Conservation (phyloP, 2,329 filamentous ascomycete genomes). For the Penicillium sp. region DNA sequence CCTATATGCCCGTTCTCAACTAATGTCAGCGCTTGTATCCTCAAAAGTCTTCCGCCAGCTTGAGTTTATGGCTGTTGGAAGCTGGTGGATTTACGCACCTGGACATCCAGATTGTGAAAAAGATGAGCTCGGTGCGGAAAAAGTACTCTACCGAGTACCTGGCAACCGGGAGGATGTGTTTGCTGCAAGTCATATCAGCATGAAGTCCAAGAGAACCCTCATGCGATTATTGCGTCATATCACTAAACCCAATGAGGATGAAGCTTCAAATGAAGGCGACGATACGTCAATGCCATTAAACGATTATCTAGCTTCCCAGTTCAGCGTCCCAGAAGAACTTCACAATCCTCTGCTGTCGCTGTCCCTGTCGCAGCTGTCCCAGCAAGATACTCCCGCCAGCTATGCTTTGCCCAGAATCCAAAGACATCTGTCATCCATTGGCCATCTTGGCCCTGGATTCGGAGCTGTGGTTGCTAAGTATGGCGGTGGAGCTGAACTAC, state of each 20-base stretch:
- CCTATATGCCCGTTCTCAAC: constrained; percentile 75
- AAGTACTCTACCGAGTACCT: constrained; percentile 67
- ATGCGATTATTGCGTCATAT: constrained; percentile 96
- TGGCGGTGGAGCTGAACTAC: constrained; percentile 83
- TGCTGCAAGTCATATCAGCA: constrained; percentile 68
- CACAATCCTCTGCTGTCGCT: constrained; percentile 66
- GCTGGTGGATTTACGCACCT: constrained; percentile 71
- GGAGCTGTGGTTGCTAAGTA: constrained; percentile 89
- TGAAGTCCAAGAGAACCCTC: constrained; percentile 76
- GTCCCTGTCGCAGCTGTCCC: constrained; percentile 64
- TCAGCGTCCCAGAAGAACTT: constrained; percentile 66
- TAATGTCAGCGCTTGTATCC: constrained; percentile 79
- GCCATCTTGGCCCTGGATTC: constrained; percentile 83
- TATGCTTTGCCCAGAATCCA: constrained; percentile 71
- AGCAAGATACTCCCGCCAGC: constrained; percentile 57
- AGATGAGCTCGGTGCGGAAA: constrained; percentile 20
- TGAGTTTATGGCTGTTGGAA: constrained; percentile 89
- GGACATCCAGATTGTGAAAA: constrained; percentile 15
- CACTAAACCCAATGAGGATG: constrained; percentile 58
- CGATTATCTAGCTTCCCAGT: constrained; percentile 48
- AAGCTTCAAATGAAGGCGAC: constrained; percentile 47
- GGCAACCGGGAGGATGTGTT: constrained; percentile 92
- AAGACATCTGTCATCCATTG: constrained; percentile 80
- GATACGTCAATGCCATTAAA: constrained; percentile 54
- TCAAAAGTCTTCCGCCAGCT: constrained; percentile 85